phyloP scores from a whole-genome alignment of 129 eudicot species.

The Escallonia herrerae region DNA sequence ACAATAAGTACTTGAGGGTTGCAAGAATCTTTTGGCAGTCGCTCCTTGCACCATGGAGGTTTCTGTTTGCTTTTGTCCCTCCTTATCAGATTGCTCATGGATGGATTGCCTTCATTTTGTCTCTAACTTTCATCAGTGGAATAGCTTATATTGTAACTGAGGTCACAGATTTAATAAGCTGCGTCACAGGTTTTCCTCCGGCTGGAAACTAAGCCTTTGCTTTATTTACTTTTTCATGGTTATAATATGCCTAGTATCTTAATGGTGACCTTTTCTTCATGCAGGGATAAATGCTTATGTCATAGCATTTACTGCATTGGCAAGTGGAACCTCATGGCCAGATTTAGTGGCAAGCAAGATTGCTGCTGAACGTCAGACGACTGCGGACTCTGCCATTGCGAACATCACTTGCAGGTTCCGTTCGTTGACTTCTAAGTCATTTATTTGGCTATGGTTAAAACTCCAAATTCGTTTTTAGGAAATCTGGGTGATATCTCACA shows the following conservation, averaged over 20 bases:
- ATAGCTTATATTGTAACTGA: constrained; percentile 80
- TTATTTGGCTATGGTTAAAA: not conserved
- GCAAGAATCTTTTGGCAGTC: constrained; percentile 49
- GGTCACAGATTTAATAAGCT: constrained; percentile 79
- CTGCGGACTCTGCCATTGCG: constrained; percentile 97
- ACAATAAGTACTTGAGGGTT: constrained; percentile 17
- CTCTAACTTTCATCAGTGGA: constrained; percentile 69
- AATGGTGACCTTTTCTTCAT: not conserved
- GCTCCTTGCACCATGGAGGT: constrained; percentile 71
- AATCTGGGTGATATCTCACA: not conserved
- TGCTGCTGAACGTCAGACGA: constrained; percentile 88
- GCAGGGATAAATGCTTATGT: constrained; percentile 82
- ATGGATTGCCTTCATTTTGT: constrained; percentile 83
- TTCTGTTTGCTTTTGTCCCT: constrained; percentile 87
- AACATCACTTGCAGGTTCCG: constrained; percentile 92
- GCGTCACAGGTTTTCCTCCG: constrained; percentile 64
- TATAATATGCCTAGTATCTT: not conserved
- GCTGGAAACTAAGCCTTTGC: not conserved
- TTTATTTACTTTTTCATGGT: too few relatives aligned
- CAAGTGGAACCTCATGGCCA: constrained; percentile 95
- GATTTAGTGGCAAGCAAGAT: constrained; percentile 96
- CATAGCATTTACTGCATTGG: constrained; percentile 89
- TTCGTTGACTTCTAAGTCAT: not conserved
- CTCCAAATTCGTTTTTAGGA: not conserved
- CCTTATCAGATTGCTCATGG: constrained; percentile 94